These are phyloP conservation scores for Wilcoxina mikolae DNA, from an alignment of 495 filamentous ascomycete genomes.

Conservation along the genomic window DNA sequence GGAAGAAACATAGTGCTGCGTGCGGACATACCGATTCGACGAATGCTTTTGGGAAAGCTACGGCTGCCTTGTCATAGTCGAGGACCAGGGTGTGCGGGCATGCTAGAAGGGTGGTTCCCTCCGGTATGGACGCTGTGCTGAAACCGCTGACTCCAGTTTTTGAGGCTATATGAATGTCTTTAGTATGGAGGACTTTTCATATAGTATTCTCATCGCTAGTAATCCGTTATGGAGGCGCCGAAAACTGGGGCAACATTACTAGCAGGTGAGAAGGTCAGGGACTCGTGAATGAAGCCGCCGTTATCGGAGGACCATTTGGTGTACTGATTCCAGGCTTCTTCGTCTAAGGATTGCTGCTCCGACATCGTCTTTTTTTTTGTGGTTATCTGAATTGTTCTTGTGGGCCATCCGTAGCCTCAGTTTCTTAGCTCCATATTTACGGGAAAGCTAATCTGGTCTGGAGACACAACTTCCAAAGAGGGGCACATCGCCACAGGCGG, in stretches of 20 bases:
- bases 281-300: constrained; percentile 21
- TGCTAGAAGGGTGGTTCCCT: constrained; percentile 13
- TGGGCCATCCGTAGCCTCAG: too few species aligned
- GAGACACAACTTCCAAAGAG: too few species aligned
- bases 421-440: too few species aligned
- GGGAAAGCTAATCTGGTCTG: too few species aligned
- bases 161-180: not conserved
- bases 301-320: constrained; percentile 15
- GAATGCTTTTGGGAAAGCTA: constrained; percentile 14
- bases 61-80: constrained; percentile 10
- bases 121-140: constrained; percentile 12
- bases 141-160: constrained; percentile 5
- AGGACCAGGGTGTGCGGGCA: constrained; percentile 23
- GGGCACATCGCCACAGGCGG: too few species aligned
- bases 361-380: too few species aligned
- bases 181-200: not conserved
- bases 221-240: not conserved
- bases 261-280: constrained; percentile 11
- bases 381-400: too few species aligned
- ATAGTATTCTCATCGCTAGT: not conserved
- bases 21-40: constrained; percentile 5
- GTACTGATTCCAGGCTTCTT: constrained; percentile 1
- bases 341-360: not conserved
- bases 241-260: not conserved
- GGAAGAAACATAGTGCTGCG: constrained; percentile 37